Percentiles rank a stretch among this genome's conserved stretches.
Conservation (phyloP, 2,329 filamentous ascomycete species). For the Trichoderma gracile region DNA sequence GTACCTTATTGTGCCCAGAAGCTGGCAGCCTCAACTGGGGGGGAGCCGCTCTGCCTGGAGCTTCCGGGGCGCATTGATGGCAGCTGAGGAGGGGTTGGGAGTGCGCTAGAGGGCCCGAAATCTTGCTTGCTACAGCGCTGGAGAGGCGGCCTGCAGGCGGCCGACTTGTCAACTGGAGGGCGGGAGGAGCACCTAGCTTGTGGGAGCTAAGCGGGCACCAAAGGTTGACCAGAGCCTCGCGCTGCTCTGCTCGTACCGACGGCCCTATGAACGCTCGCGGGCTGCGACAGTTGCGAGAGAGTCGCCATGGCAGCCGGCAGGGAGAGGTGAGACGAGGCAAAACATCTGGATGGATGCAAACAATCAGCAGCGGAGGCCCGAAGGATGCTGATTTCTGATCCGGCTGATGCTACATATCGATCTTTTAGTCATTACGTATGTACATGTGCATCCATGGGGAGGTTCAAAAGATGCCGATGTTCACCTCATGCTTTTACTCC, state of each 20-base stretch:
- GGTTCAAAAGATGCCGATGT: neutral
- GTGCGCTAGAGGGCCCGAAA: conserved; percentile 19
- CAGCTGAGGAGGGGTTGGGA: conserved; percentile 24
- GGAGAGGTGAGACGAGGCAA: conserved; percentile 27
- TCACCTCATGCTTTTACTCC: neutral
- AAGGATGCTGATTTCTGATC: conserved; percentile 24
- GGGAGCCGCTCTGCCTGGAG: no score
- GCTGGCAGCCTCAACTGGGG: no score
- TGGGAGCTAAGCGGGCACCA: conserved; percentile 2
- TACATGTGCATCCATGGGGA: neutral
- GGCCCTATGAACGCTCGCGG: conserved; percentile 1
- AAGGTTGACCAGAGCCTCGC: no score
- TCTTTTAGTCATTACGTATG: conserved; percentile 5
- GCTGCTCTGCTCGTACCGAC: neutral
- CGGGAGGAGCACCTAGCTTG: no score
- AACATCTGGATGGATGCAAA: conserved; percentile 21
- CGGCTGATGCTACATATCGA: conserved; percentile 1
- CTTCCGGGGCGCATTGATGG: neutral
- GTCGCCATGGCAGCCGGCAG: conserved; percentile 32
- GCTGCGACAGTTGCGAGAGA: conserved; percentile 8
- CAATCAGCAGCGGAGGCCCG: conserved; percentile 24
- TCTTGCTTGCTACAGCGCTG: conserved; percentile 9
- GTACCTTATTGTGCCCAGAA: no score
- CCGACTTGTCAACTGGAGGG: neutral
- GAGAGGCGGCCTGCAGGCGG: conserved; percentile 2